phyloP scores from a whole-genome alignment of 192 early-diverging fungal species.

The Backusella westeae region DNA sequence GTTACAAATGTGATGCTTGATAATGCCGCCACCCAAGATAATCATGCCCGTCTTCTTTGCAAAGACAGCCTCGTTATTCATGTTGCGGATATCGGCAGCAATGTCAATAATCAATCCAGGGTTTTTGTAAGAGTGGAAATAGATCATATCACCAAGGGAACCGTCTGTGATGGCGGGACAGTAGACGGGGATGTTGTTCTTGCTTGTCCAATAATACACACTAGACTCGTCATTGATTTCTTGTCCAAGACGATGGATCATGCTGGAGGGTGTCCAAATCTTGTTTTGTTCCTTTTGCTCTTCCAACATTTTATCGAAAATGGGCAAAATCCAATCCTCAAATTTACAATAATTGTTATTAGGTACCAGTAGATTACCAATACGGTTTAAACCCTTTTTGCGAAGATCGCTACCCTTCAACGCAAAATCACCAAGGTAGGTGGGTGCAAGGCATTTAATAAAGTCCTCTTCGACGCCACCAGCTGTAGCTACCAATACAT shows the following conservation, averaged over 20 bases:
- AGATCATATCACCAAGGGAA: constrained; percentile 98
- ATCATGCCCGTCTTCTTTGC: constrained; percentile 96
- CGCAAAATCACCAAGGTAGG: constrained; percentile 80
- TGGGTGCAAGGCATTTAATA: constrained; percentile 93
- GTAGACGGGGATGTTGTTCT: constrained; percentile 97
- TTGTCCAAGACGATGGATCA: constrained; percentile 86
- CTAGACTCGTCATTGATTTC: constrained; percentile 87
- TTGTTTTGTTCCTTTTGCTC: constrained; percentile 84
- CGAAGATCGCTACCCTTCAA: constrained; percentile 79
- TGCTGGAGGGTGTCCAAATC: constrained; percentile 90
- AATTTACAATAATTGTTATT: constrained; percentile 99
- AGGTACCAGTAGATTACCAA: constrained; percentile 95
- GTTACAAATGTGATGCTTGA: constrained; percentile 99
- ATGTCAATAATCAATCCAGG: constrained; percentile 95
- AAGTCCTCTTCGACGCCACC: constrained; percentile 98
- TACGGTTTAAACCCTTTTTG: constrained; percentile 90
- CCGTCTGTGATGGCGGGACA: constrained; percentile 98
- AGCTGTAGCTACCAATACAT: constrained; percentile 88
- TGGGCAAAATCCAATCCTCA: constrained; percentile 97
- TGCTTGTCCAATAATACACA: constrained; percentile 88
- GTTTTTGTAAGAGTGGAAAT: constrained; percentile 96
- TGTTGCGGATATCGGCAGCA: constrained; percentile 83
- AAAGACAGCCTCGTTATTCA: constrained; percentile 94
- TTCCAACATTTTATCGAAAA: constrained; percentile 87
- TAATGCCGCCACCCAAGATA: constrained; percentile 94